A percentile compares a stretch with the other conserved stretches of the same genome.
phyloP scores from a whole-genome alignment of 768 basidiomycete species.

The Mycena rebaudengoi region DNA sequence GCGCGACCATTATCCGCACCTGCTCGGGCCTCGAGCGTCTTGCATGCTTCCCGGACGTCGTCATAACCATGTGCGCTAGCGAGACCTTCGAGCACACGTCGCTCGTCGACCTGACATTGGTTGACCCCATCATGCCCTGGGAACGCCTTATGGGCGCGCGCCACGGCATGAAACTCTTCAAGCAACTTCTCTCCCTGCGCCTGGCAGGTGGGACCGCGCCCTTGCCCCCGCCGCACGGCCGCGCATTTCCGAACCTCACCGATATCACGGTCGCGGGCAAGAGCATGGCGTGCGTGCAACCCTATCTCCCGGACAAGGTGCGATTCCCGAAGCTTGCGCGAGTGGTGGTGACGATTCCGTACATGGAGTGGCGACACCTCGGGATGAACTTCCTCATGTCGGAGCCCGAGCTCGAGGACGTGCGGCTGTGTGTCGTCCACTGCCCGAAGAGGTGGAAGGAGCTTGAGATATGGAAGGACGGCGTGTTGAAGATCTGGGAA shows the following conservation, averaged over 20 bases:
- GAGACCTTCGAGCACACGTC: background rate
- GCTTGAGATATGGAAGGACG: slow-evolving; percentile 15
- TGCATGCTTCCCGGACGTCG: background rate
- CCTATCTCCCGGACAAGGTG: background rate
- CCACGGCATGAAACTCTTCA: slow-evolving; percentile 3
- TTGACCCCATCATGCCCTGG: slow-evolving; percentile 9
- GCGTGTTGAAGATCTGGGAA: slow-evolving; percentile 4
- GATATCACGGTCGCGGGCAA: slow-evolving; percentile 1
- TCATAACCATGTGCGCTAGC: background rate
- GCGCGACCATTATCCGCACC: background rate
- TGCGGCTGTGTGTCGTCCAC: slow-evolving; percentile 11
- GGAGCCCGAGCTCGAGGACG: slow-evolving; percentile 2
- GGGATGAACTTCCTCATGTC: slow-evolving; percentile 18
- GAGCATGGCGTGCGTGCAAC: background rate
- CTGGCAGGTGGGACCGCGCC: slow-evolving; percentile 7
- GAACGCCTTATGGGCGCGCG: slow-evolving; percentile 6
- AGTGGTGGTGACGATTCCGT: slow-evolving; percentile 1
- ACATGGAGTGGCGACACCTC: background rate
- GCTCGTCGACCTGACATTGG: slow-evolving; percentile 7
- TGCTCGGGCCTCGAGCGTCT: slow-evolving; percentile 6
- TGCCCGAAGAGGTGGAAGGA: slow-evolving; percentile 23
- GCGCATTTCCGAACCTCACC: background rate
- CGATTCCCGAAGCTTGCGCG: slow-evolving; percentile 1
- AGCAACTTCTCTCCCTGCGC: slow-evolving; percentile 2
- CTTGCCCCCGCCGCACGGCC: background rate